These are phyloP conservation scores for Talaromyces sp. DNA, from an alignment of 2,329 filamentous ascomycete species.

Conservation along the genomic window DNA sequence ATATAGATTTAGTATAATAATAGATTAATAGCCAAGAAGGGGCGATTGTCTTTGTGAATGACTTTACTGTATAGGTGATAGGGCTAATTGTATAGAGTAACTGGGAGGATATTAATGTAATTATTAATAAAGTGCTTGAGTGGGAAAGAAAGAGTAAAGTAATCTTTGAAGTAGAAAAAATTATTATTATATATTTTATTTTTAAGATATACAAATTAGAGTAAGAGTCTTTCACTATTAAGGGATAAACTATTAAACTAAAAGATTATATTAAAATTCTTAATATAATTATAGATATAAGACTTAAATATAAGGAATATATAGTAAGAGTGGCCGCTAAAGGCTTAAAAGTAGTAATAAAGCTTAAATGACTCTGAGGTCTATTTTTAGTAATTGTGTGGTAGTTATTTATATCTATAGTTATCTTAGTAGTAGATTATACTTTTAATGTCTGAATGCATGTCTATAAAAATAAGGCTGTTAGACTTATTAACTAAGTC, in stretches of 20 bases:
- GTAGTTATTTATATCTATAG: slow-evolving; percentile 18
- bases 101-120: background rate
- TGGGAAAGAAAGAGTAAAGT: slow-evolving; percentile 27
- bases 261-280: slow-evolving; percentile 16
- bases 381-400: slow-evolving; percentile 14
- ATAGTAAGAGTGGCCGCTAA: slow-evolving; percentile 19
- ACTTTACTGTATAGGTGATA: background rate
- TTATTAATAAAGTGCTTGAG: slow-evolving; percentile 15
- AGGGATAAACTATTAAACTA: slow-evolving; percentile 1
- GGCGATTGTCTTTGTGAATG: slow-evolving; percentile 5
- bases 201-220: slow-evolving; percentile 17
- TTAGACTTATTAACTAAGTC: slow-evolving; percentile 17
- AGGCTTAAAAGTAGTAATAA: slow-evolving; percentile 14
- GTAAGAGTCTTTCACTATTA: slow-evolving; percentile 15
- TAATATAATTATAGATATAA: slow-evolving; percentile 19
- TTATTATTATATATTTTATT: slow-evolving; percentile 29
- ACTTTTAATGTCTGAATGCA: slow-evolving; percentile 21
- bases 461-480: slow-evolving; percentile 14
- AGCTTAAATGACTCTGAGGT: background rate
- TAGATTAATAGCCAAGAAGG: slow-evolving; percentile 22
- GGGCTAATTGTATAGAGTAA: background rate
- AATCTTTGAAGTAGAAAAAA: slow-evolving; percentile 29
- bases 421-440: slow-evolving; percentile 23
- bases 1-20: slow-evolving; percentile 27
- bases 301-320: slow-evolving; percentile 23